Base-by-base conservation (phyloP, 2,329 filamentous ascomycete genomes). In the Alternaria viburni region DNA sequence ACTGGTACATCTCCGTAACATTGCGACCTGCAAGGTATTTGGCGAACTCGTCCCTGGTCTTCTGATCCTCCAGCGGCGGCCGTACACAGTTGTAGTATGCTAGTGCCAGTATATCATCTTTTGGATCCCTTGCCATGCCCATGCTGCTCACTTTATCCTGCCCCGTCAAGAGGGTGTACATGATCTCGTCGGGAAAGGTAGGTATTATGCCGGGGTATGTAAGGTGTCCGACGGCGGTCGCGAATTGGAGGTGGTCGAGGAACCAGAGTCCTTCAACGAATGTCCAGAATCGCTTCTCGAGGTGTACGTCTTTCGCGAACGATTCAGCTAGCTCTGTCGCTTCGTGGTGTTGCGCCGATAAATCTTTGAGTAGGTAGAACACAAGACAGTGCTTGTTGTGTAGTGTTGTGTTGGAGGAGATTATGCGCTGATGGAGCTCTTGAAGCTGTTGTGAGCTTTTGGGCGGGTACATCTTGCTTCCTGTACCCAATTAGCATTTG, bases 211-310 rank as follows among this genome's bases (percentile, higher is more conserved):
- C 92, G 0, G 93, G 93, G 72, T 96, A 90, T 5, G 92, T 90
- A 13, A 97, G 86, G 75, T 90, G 89, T 70, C 93, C 89, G 26
- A 96, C 84, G 3, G 93, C 92, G 67, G 68, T 80, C 57, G 77
- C 70, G 62, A 92, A 93, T 60, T 93, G 85, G 47, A 89, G 83
- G 46, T 87, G 86, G 75, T 97, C 93, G 77, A 97, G 83, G 71
- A 91, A 85, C 92, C 93, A 96, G 10, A 96, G 81, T 0, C 93
- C 93, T 70, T 91, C 89, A 81, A 96, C 93, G 71, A 94, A 92
- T 49, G 92, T 88, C 79, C 90, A 88, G 78, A 95, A 96, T 69
- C 90, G 92, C 59, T 86, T 84, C 1, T 93, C 92, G 55, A 96
- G 84, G 66, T 90, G 89, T 6, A 88, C 89, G 23, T 82, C 81